Conservation (phyloP, 805 yeast species). For the Candida broadrunensis region DNA sequence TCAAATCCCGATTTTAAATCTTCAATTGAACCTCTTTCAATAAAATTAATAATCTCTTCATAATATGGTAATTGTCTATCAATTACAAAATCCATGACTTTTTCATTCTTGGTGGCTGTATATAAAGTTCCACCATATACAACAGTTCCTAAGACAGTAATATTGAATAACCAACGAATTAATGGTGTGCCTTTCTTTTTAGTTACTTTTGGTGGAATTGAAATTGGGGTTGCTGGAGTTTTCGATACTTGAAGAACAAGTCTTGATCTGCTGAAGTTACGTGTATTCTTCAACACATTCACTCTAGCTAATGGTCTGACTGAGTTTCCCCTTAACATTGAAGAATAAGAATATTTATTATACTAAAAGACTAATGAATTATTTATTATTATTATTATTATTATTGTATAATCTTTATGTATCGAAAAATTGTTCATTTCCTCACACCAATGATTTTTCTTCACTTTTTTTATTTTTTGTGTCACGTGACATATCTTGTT, state of each 20-base stretch:
- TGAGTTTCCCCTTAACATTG: not conserved
- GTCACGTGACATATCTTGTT: no score
- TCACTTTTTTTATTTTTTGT: no score
- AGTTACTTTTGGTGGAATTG: conserved; percentile 4
- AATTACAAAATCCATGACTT: conserved; percentile 42
- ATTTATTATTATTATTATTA: no score
- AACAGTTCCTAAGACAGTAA: conserved; percentile 23
- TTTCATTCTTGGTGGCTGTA: conserved; percentile 41
- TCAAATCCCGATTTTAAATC: conserved; percentile 23
- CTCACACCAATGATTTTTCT: no score
- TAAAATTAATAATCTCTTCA: conserved; percentile 36
- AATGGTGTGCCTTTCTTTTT: conserved; percentile 29
- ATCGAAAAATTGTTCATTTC: not conserved
- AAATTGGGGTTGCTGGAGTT: conserved; percentile 1
- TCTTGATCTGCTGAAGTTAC: not conserved
- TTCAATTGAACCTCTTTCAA: conserved; percentile 33
- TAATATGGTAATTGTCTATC: conserved; percentile 42
- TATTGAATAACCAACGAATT: conserved; percentile 26
- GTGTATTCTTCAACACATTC: not conserved
- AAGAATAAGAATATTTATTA: no score
- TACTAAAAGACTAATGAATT: no score
- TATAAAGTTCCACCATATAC: conserved; percentile 38
- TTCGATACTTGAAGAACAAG: not conserved
- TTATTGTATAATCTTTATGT: no score
- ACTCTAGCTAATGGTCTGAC: not conserved